A percentile compares a stretch with the other conserved stretches of the same genome.
phyloP scores from a whole-genome alignment of 164 flowering plant genomes.

The Nymphaea thermarum region DNA sequence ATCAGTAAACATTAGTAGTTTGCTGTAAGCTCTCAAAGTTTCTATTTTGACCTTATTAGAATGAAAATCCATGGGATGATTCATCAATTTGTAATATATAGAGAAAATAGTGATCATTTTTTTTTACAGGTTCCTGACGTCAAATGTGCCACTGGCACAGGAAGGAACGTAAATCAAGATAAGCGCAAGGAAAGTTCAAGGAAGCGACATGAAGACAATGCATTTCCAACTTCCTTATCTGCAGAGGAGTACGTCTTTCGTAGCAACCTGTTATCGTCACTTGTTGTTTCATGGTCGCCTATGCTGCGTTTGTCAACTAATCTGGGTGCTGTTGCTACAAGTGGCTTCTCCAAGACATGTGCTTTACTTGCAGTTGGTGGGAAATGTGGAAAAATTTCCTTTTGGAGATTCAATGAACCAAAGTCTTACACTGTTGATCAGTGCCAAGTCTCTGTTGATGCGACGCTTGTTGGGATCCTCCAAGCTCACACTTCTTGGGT shows the following conservation, averaged over 20 bases:
- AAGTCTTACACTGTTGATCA: conserved; percentile 37
- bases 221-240: conserved; percentile 20
- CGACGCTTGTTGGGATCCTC: conserved; percentile 35
- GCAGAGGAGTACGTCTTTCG: conserved; percentile 69
- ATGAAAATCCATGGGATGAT: too few relatives aligned
- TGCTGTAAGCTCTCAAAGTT: neutral
- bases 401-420: conserved; percentile 66
- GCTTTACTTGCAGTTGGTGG: conserved; percentile 79
- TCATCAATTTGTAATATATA: too few relatives aligned
- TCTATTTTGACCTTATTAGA: too few relatives aligned
- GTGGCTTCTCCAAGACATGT: conserved; percentile 21
- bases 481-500: conserved; percentile 76
- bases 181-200: neutral
- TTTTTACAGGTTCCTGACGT: conserved; percentile 8
- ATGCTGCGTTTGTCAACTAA: conserved; percentile 26
- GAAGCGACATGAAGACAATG: conserved; percentile 9
- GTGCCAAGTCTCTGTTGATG: conserved; percentile 12
- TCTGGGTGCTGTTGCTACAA: conserved; percentile 10
- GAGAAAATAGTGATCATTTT: too few relatives aligned
- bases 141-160: conserved; percentile 6
- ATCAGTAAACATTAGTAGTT: neutral
- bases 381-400: conserved; percentile 65
- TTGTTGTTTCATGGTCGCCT: conserved; percentile 87
- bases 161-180: conserved; percentile 4
- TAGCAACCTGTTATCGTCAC: conserved; percentile 53